Evolutionary conservation across 352 stramenopile genomes (phyloP), one percentile per base, ranked within the genome.

Genomic region (Peronospora farinosa): DNA sequence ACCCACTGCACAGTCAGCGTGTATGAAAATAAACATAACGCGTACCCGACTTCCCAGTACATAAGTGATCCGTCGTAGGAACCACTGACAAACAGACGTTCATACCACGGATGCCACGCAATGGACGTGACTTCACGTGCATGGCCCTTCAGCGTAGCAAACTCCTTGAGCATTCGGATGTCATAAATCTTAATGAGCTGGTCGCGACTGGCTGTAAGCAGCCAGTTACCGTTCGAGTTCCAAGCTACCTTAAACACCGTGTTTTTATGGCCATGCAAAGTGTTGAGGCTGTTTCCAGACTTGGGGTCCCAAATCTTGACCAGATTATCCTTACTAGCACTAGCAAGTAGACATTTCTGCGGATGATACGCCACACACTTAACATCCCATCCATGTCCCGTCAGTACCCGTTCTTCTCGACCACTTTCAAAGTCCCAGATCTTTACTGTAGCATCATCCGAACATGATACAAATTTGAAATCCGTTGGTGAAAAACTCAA

Each of bases 111-210:
- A 71, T 99, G 95, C 95, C 95, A 99, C 15, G 92, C 91, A 31
- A 98, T 75, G 30, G 86, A 95, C 2, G 95, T 98, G 5, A 98
- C 94, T 72, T 98, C 93, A 32, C 96, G 95, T 63, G 95, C 74
- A 73, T 98, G 95, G 11, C 93, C 94, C 57, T 97, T 97, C 28
- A 98, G 74, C 19, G 91, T 98, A 36, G 82, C 84, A 63, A 95
- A 89, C 60, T 96, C 88, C 63, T 96, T 98, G 72, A 98, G 93
- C 40, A 85, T 96, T 32, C 96, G 88, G 50, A 99, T 97, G 64
- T 99, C 96, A 68, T 98, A 99, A 31, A 99, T 79, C 69, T 98
- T 98, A 54, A 99, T 97, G 31, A 98, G 69, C 58, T 98, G 95
- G 74, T 99, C 96, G n/a, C 94, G 76, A 72, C 86, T 97, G 9